Evolutionary conservation across 164 flowering plant species (phyloP).

Genomic region (Vitis cinerea): DNA sequence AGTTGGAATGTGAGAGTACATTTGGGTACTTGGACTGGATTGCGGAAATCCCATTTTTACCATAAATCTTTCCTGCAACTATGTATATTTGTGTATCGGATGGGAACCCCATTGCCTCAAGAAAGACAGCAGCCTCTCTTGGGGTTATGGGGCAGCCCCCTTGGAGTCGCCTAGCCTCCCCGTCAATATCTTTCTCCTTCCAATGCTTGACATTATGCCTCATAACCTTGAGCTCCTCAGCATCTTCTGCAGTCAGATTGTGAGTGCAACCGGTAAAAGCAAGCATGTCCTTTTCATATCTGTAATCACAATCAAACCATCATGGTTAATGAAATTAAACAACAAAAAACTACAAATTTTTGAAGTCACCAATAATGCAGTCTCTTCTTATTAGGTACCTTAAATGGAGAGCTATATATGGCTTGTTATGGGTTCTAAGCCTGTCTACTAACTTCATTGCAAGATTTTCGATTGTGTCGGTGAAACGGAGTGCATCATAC

Average conservation of each 20-base stretch:
- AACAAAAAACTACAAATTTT: too few species aligned
- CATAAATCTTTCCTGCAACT: constrained; percentile 54
- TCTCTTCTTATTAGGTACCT: constrained; percentile 22
- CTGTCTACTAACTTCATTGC: constrained; percentile 30
- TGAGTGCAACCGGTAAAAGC: constrained; percentile 62
- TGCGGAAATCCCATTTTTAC: constrained; percentile 29
- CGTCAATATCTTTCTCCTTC: constrained; percentile 44
- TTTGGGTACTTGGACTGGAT: constrained; percentile 36
- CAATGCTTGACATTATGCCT: constrained; percentile 35
- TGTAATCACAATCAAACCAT: constrained; percentile 12
- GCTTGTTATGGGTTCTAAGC: constrained; percentile 21
- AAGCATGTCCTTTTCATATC: constrained; percentile 66
- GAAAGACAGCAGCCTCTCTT: constrained; percentile 44
- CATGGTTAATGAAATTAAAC: neutral
- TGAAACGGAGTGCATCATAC: constrained; percentile 37
- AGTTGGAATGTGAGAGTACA: constrained; percentile 27
- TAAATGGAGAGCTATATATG: constrained; percentile 47
- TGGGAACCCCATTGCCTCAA: constrained; percentile 52
- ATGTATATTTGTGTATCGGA: constrained; percentile 39
- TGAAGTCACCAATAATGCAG: too few species aligned
- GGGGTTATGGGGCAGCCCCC: constrained; percentile 60
- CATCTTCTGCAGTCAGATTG: constrained; percentile 36
- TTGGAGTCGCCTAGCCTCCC: constrained; percentile 18
- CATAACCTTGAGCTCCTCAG: constrained; percentile 28
- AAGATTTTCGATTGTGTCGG: constrained; percentile 26